Base-by-base conservation (phyloP, 2,329 filamentous ascomycete species). In the Fusarium lyarnte region DNA sequence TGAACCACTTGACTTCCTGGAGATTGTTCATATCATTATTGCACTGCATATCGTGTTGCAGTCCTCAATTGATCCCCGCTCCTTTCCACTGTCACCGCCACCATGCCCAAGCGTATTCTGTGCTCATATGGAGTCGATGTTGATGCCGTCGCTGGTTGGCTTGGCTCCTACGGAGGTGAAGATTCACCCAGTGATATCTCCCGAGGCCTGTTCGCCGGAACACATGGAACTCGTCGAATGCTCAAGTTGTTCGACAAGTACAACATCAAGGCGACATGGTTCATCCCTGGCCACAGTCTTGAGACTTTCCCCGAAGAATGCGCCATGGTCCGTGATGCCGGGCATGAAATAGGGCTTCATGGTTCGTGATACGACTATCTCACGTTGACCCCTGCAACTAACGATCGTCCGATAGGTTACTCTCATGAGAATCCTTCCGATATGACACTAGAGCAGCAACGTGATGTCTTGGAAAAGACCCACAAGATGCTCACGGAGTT, bases 381-480 rank as follows among this genome's bases (percentile, higher is more conserved):
- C 2, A 0, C 2, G 5, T 21, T 1, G 1, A 5, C 19, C 14
- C 2, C 17, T 25, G n/a, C 10, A 11, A 3, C 11, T 33, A 16
- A 46, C 2, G 4, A 25, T 1, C 0, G 1, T 58, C 21, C 6
- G 8, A 9, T 3, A 67, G 65, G 91, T 8, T 94, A 94, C 81
- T 90, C 87, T 0, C 92, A 94, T 76, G 92, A 94, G 78, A 94
- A 94, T 74, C 91, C 92, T 0, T 85, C 85, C 1, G 88, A 90
- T 63, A 93, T 94, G 91, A 92, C 87, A 0, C 79, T 92, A 3
- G 92, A 94, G 77, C 93, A 95, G 81, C 92, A 95, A 79, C 87
- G 87, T 19, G 91, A 93, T 63, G 90, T 95, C 21, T 86, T 95
- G 10, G 90, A 92, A 75, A 93, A 93, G 80, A 93, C 91, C 13